phyloP scores from a whole-genome alignment of 257 asterid genomes.

The Thymus quinquecostatus region DNA sequence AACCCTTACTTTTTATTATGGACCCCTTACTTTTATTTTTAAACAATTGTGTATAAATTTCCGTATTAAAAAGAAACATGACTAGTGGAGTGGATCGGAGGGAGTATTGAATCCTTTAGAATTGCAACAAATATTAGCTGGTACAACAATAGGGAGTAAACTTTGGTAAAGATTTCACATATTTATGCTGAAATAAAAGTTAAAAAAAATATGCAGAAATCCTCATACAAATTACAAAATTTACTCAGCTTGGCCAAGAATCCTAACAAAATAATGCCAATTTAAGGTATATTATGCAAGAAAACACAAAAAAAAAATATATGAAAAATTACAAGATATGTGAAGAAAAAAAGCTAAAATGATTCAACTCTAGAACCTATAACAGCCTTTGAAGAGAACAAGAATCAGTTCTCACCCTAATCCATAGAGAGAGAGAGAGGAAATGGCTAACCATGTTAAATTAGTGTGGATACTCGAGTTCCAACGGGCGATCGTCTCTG shows the following conservation, averaged over 20 bases:
- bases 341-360: constrained; percentile 7
- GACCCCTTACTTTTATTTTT: too few species aligned
- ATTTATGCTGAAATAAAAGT: neutral
- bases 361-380: neutral
- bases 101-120: too few species aligned
- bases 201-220: neutral
- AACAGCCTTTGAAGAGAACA: constrained; percentile 4
- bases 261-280: constrained; percentile 1
- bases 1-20: too few species aligned
- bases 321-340: constrained; percentile 19
- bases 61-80: too few species aligned
- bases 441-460: constrained; percentile 22
- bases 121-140: too few species aligned
- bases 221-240: neutral
- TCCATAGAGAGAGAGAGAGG: neutral
- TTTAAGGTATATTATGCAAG: neutral
- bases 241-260: neutral
- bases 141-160: too few species aligned
- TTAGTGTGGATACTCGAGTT: neutral
- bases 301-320: constrained; percentile 13
- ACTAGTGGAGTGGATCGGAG: too few species aligned
- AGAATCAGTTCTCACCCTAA: constrained; percentile 8
- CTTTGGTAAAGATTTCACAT: too few species aligned
- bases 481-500: neutral
- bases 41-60: too few species aligned